These are phyloP conservation scores for Rusavskia elegans DNA, from an alignment of 495 filamentous ascomycete species.

Conservation along the genomic window DNA sequence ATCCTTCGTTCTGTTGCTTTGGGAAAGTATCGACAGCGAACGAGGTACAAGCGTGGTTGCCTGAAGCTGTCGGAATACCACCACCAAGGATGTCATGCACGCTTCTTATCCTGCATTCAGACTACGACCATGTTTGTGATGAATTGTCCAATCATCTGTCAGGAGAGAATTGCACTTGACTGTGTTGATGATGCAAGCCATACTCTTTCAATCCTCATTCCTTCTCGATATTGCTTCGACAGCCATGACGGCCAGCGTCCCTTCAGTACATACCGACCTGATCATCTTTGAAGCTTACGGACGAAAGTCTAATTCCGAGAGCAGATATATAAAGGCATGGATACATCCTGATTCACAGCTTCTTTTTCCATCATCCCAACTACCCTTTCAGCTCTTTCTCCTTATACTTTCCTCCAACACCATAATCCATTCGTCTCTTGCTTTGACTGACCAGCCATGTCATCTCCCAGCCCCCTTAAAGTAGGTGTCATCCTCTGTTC, in stretches of 20 bases:
- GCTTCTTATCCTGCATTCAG: not conserved
- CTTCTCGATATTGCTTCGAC: too few relatives aligned
- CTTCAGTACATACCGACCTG: too few relatives aligned
- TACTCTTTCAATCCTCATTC: not conserved
- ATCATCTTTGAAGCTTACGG: too few relatives aligned
- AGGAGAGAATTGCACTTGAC: not conserved
- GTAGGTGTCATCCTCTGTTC: not conserved
- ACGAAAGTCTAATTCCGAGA: too few relatives aligned
- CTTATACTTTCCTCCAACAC: not conserved
- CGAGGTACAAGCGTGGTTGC: constrained; percentile 3
- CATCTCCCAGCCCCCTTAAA: not conserved
- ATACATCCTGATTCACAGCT: too few relatives aligned
- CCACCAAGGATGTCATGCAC: not conserved
- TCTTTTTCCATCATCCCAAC: too few relatives aligned
- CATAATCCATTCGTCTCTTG: not conserved
- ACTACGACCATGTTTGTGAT: not conserved
- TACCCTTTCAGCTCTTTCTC: too few relatives aligned
- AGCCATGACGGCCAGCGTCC: too few relatives aligned
- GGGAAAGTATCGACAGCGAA: not conserved
- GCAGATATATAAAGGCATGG: too few relatives aligned
- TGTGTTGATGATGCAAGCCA: not conserved
- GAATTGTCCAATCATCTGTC: not conserved
- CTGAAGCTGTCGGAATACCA: not conserved
- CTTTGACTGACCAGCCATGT: not conserved
- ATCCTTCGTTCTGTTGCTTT: not conserved